Conservation (phyloP, 2,329 filamentous ascomycete species). For the Ascochyta fabae region DNA sequence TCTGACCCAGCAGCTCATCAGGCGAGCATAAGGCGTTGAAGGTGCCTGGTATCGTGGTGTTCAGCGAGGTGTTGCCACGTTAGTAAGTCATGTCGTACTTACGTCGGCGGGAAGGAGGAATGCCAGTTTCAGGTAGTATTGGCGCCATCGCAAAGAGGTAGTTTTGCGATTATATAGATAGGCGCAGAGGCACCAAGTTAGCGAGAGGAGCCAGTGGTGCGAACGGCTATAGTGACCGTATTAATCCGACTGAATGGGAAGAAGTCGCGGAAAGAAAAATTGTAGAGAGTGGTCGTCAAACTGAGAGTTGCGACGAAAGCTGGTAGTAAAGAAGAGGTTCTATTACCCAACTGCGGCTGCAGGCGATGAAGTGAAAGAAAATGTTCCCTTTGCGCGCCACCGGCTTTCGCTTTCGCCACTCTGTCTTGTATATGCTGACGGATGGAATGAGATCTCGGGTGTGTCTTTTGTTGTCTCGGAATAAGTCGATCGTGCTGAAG, state of each 20-base stretch:
- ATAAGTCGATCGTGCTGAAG: not conserved
- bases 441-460: not conserved
- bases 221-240: not conserved
- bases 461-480: not conserved
- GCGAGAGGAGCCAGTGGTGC: not conserved
- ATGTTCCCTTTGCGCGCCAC: slow-evolving; percentile 2
- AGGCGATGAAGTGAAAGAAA: slow-evolving; percentile 1
- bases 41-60: not conserved
- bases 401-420: not conserved
- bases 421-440: not conserved
- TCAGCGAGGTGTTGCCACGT: not conserved
- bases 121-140: not conserved
- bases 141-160: not conserved
- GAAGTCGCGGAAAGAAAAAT: not conserved
- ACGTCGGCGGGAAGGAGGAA: slow-evolving; percentile 2
- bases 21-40: slow-evolving; percentile 9
- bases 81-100: not conserved
- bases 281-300: too few relatives aligned
- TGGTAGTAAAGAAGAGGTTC: not conserved
- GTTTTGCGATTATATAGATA: not conserved
- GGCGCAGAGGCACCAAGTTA: not conserved
- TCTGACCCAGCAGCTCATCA: slow-evolving; percentile 4
- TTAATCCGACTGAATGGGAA: not conserved
- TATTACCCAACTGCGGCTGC: not conserved
- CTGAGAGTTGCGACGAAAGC: not conserved